Evolutionary conservation across 345 rosid genomes (phyloP).

Genomic region (Pistacia integerrima): DNA sequence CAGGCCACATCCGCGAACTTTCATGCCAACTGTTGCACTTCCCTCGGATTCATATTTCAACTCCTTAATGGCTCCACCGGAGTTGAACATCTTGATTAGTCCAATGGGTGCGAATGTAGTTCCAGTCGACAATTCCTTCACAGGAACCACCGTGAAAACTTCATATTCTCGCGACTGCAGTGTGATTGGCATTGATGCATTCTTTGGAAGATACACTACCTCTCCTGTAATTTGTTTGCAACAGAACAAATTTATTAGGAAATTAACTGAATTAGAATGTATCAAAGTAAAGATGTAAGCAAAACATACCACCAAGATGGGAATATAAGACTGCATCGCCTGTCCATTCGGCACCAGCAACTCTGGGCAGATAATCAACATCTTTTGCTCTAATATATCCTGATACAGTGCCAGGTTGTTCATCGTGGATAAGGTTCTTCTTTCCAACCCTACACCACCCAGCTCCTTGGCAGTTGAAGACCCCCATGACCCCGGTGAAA

Average conservation of each 20-base stretch:
- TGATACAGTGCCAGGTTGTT: constrained; percentile 52
- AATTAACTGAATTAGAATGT: background rate
- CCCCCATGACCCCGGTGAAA: constrained; percentile 56
- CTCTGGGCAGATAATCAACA: constrained; percentile 56
- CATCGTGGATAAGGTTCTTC: constrained; percentile 61
- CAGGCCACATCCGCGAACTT: constrained; percentile 49
- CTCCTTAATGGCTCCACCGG: constrained; percentile 60
- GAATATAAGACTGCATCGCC: constrained; percentile 59
- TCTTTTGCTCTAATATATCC: constrained; percentile 55
- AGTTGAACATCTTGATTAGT: constrained; percentile 58
- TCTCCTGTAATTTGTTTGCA: constrained; percentile 47
- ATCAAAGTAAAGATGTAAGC: background rate
- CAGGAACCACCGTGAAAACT: constrained; percentile 63
- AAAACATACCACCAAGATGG: constrained; percentile 56
- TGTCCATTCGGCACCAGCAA: constrained; percentile 51
- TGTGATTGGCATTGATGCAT: constrained; percentile 57
- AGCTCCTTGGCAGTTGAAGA: constrained; percentile 72
- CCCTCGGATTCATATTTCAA: constrained; percentile 33
- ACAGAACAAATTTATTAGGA: background rate
- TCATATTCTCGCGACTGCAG: constrained; percentile 56
- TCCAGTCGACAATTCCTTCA: constrained; percentile 42
- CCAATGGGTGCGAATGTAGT: constrained; percentile 50
- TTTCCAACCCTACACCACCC: constrained; percentile 68
- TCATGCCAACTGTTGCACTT: constrained; percentile 26
- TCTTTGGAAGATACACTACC: constrained; percentile 54